Conservation (phyloP, 768 basidiomycete species). For the Pisolithus microcarpus region DNA sequence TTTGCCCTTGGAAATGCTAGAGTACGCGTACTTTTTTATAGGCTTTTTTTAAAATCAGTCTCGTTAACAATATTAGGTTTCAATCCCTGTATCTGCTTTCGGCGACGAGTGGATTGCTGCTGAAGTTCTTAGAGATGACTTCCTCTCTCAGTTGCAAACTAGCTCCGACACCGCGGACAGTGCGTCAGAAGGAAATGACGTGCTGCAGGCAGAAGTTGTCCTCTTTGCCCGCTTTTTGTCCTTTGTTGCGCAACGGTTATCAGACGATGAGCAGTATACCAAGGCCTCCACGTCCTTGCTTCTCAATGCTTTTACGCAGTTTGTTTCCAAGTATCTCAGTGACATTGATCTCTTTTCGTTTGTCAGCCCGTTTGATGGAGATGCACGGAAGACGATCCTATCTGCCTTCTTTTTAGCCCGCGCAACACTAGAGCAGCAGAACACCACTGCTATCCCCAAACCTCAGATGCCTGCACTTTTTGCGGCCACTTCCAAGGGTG, state of each 20-base stretch:
- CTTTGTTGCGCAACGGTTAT: constrained; percentile 60
- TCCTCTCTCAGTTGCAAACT: constrained; percentile 52
- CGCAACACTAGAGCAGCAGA: constrained; percentile 55
- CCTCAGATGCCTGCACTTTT: constrained; percentile 65
- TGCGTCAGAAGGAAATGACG: constrained; percentile 44
- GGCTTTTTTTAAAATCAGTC: neutral
- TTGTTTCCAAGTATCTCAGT: constrained; percentile 67
- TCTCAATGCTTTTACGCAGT: constrained; percentile 66
- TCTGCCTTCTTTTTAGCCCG: constrained; percentile 74
- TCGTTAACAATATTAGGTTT: constrained; percentile 42
- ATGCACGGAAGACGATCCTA: constrained; percentile 70
- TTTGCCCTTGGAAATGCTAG: constrained; percentile 28
- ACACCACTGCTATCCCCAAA: constrained; percentile 48
- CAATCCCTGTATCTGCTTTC: constrained; percentile 80
- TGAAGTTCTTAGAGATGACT: constrained; percentile 87
- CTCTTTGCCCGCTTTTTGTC: constrained; percentile 78
- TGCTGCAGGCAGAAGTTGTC: constrained; percentile 63
- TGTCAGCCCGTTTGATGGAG: constrained; percentile 64
- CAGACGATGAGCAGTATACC: constrained; percentile 46
- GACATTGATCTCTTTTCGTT: constrained; percentile 77
- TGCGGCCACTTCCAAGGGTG: constrained; percentile 48
- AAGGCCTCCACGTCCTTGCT: constrained; percentile 60
- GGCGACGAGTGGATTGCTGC: constrained; percentile 86
- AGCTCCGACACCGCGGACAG: constrained; percentile 51
- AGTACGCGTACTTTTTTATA: constrained; percentile 22